Evolutionary conservation across 441 rosid species (phyloP).

Genomic region (Dalechampia spathulata): DNA sequence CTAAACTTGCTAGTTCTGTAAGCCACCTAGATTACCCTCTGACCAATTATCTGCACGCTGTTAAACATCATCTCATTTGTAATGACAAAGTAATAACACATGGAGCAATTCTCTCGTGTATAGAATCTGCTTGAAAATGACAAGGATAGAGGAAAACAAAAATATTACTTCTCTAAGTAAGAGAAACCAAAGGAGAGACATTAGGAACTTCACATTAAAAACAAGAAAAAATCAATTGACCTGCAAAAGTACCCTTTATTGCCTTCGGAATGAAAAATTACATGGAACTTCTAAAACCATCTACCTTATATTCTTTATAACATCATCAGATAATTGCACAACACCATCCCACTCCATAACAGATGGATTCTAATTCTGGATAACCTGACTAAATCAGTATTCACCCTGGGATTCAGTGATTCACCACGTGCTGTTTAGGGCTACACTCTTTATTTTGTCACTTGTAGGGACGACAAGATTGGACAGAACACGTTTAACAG

Average conservation of each 20-base stretch:
- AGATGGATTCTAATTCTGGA: background rate
- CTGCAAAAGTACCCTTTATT: background rate
- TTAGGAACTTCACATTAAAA: background rate
- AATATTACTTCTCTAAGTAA: background rate
- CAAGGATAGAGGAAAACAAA: background rate
- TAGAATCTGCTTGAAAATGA: background rate
- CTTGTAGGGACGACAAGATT: background rate
- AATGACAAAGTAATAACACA: background rate
- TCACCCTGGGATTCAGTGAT: background rate
- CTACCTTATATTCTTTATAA: background rate
- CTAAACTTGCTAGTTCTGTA: background rate
- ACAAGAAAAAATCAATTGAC: background rate
- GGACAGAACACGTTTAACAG: background rate
- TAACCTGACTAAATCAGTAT: background rate
- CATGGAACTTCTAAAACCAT: background rate
- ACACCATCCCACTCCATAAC: background rate
- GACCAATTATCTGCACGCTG: background rate
- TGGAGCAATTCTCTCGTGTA: background rate
- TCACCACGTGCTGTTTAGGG: too few species aligned
- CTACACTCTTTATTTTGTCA: background rate
- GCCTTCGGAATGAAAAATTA: background rate
- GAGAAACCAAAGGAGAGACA: background rate
- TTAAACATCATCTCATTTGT: background rate
- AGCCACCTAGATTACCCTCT: background rate
- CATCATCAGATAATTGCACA: background rate